These are phyloP conservation scores for Rosa rugosa DNA, from an alignment of 306 rosid species.

Conservation along the genomic window DNA sequence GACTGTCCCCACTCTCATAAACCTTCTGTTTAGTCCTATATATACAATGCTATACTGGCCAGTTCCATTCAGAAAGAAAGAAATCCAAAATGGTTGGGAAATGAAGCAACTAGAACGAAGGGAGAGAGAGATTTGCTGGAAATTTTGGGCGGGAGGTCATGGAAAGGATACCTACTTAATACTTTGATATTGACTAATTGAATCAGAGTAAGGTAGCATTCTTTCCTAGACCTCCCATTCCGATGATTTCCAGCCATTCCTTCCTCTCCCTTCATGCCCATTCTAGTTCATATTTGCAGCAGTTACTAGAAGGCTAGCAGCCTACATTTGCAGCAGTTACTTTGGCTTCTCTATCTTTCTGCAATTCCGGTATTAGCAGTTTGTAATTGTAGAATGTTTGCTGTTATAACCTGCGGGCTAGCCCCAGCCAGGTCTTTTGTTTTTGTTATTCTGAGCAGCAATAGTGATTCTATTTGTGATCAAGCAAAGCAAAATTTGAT, in stretches of 20 bases:
- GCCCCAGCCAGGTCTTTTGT: too few species aligned
- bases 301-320: not conserved
- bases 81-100: not conserved
- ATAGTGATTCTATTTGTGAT: too few species aligned
- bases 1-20: not conserved
- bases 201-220: not conserved
- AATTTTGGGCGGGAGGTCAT: conserved; percentile 27
- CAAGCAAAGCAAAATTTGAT: too few species aligned
- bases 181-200: not conserved
- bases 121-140: conserved; percentile 3
- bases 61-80: not conserved
- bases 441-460: too few species aligned
- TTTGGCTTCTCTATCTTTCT: not conserved
- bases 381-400: not conserved
- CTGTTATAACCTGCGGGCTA: not conserved
- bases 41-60: not conserved
- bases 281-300: not conserved
- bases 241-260: conserved; percentile 11
- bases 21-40: not conserved
- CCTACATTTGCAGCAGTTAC: too few species aligned
- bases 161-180: not conserved
- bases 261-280: conserved; percentile 2
- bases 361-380: not conserved
- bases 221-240: conserved; percentile 14
- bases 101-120: not conserved